Base-by-base conservation (phyloP, 345 rosid species). In the Melaleuca quinquenervia region DNA sequence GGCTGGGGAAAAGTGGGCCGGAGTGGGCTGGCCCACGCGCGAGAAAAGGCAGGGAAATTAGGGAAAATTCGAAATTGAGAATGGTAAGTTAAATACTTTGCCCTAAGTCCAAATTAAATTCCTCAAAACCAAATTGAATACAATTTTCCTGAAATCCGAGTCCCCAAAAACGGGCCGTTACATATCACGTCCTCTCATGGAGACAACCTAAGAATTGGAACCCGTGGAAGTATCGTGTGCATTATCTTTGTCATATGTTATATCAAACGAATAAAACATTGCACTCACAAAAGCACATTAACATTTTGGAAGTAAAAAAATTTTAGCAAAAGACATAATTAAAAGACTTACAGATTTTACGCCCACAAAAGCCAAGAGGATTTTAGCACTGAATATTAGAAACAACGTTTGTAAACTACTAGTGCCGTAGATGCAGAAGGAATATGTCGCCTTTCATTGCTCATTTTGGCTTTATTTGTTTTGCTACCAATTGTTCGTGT, bases 351-450 rank as follows among this genome's bases (percentile, higher is more conserved):
- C 99, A 82, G 92, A 87, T 90, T 93, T 94, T 26, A 97, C 94
- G 41, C 98, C 99, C 99, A 97, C 96, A n/a, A 97, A 29, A 85
- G 89, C 55, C 76, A 96, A 88, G 52, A 95, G 92, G 89, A 87
- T 45, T 84, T 93, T 93, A 11, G 98, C 95, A 16, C 94, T 95
- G 51, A 94, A 92, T 22, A 95, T 75, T 50, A 97, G 98, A 86
- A 94, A 54, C 76, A 95, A 86, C 60, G 97, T 91, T 89, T 97
- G 99, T 27, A 94, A 26, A 94, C 88, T 51, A 94, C 86, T 82
- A 97, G 88, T n/a, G 99, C 98, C n/a, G 99, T 95, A 56, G 99
- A 97, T 62, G 98, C 99, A 6, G 99, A 94, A 55, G 96, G 94
- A 56, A 97, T 93, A 29, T 91, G 87, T 56, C 92, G 85, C 89